These are phyloP conservation scores for Poa pratensis DNA, from an alignment of 176 grass and related monocot species.

Conservation along the genomic window DNA sequence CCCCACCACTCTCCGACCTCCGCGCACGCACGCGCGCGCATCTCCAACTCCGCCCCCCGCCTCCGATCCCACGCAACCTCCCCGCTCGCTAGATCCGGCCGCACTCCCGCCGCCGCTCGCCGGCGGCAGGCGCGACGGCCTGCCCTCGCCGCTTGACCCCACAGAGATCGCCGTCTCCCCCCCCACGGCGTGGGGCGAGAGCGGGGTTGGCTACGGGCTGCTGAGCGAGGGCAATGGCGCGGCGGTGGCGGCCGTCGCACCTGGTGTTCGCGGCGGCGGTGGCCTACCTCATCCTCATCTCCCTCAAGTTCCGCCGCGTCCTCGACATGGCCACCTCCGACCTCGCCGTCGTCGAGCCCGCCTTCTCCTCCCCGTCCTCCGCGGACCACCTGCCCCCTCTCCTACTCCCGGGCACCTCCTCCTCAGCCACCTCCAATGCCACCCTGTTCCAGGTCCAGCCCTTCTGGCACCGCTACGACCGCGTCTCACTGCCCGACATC, in stretches of 20 bases:
- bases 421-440: neutral
- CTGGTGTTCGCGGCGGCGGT: constrained; percentile 57
- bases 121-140: constrained; percentile 1
- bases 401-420: constrained; percentile 10
- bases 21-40: neutral
- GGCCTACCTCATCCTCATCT: constrained; percentile 81
- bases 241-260: constrained; percentile 78
- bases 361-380: constrained; percentile 51
- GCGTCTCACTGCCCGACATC: constrained; percentile 52
- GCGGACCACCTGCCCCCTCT: constrained; percentile 40
- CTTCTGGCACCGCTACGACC: constrained; percentile 65
- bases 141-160: neutral
- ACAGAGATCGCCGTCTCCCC: neutral
- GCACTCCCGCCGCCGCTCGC: neutral
- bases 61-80: constrained; percentile 9
- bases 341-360: constrained; percentile 50
- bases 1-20: constrained; percentile 20
- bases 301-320: constrained; percentile 91
- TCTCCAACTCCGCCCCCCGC: neutral
- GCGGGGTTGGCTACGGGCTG: neutral
- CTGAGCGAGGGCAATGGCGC: constrained; percentile 44
- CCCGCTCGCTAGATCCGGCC: constrained; percentile 24
- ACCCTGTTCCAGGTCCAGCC: constrained; percentile 47
- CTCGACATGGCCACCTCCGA: constrained; percentile 71
- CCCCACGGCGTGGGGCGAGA: neutral